Conservation (phyloP, 2,329 filamentous ascomycete species). For the Metarhizium guizhouense region DNA sequence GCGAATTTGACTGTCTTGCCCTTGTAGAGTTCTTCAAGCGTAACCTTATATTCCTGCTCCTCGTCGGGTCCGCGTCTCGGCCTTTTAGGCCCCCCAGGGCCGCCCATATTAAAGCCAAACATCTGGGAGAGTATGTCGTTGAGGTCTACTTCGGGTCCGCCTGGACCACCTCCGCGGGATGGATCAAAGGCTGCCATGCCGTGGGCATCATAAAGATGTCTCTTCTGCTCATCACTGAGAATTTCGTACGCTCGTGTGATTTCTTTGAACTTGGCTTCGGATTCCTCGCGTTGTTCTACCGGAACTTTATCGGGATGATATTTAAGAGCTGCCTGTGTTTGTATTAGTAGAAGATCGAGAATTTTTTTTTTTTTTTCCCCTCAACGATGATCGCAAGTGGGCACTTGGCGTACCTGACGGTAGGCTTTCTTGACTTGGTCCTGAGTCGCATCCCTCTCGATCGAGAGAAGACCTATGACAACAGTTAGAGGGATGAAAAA, state of each 20-base stretch:
- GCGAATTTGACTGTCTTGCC: conserved; percentile 97
- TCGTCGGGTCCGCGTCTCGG: conserved; percentile 72
- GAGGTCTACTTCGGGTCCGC: conserved; percentile 67
- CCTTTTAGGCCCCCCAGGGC: conserved; percentile 46
- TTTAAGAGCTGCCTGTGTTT: conserved; percentile 64
- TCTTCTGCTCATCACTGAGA: conserved; percentile 89
- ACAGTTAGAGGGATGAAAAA: conserved; percentile 1
- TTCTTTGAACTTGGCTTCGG: conserved; percentile 87
- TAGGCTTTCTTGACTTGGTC: conserved; percentile 93
- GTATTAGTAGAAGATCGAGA: conserved; percentile 7
- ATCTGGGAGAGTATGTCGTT: conserved; percentile 91
- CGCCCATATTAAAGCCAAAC: conserved; percentile 70
- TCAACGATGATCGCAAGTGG: not conserved
- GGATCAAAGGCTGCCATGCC: conserved; percentile 95
- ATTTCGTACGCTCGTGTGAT: conserved; percentile 96
- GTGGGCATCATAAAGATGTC: conserved; percentile 82
- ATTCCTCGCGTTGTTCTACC: conserved; percentile 72
- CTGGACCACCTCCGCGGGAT: conserved; percentile 54
- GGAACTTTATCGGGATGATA: conserved; percentile 95
- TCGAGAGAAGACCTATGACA: conserved; percentile 63
- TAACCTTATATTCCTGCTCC: conserved; percentile 84
- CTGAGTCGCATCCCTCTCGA: conserved; percentile 62
- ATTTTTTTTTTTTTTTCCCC: not conserved
- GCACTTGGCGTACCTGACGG: conserved; percentile 58
- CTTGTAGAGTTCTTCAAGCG: conserved; percentile 92